A percentile compares a stretch with the other conserved stretches of the same genome.
These are phyloP conservation scores for Physocladia obscura DNA, from an alignment of 192 early-diverging fungal genomes.

Conservation along the genomic window DNA sequence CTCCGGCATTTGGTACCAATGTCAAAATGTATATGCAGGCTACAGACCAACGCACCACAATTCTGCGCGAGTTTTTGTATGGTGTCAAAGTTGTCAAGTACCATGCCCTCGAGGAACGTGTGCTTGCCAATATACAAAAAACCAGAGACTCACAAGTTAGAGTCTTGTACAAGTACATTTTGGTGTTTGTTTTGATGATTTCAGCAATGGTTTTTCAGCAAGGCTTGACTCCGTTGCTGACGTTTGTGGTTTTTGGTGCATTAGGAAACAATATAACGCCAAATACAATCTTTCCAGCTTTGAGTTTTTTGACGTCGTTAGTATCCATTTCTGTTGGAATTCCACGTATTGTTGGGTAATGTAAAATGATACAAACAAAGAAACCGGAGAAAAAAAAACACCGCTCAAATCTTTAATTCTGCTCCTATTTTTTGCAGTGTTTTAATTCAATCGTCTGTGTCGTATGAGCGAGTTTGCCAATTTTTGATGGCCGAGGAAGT, in stretches of 20 bases:
- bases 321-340: conserved; percentile 48
- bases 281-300: conserved; percentile 61
- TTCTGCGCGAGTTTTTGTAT: conserved; percentile 29
- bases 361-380: too few species aligned
- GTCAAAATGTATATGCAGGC: neutral
- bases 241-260: conserved; percentile 23
- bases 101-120: conserved; percentile 18
- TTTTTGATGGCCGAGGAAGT: conserved; percentile 39
- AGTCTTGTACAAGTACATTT: neutral
- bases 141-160: conserved; percentile 8
- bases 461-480: conserved; percentile 33
- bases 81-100: conserved; percentile 29
- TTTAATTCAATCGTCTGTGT: conserved; percentile 12
- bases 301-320: conserved; percentile 59
- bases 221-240: conserved; percentile 1
- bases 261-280: conserved; percentile 28
- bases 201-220: conserved; percentile 2
- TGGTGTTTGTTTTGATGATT: conserved; percentile 12
- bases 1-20: neutral
- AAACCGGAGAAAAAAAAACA: too few species aligned
- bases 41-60: neutral
- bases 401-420: too few species aligned
- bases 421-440: too few species aligned
- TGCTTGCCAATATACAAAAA: neutral
- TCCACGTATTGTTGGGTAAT: conserved; percentile 49